Conservation (phyloP, 805 yeast genomes). For the Myxozyma geophila region DNA sequence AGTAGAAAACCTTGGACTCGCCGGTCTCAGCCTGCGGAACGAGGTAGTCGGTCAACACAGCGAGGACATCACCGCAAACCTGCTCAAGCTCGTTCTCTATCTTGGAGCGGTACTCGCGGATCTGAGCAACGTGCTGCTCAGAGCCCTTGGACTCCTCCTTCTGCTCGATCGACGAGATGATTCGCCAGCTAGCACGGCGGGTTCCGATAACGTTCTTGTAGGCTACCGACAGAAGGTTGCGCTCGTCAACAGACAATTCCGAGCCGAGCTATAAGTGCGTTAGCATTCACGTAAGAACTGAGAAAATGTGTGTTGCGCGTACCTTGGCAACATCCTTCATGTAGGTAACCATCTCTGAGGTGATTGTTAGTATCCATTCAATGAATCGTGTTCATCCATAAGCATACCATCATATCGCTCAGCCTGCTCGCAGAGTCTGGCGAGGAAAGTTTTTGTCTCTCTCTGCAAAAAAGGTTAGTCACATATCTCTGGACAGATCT, state of each 20-base stretch:
- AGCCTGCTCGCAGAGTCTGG: conserved; percentile 99
- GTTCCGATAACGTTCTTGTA: conserved; percentile 99
- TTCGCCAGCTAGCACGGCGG: conserved; percentile 99
- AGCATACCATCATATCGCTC: conserved; percentile 82
- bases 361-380: neutral
- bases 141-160: conserved; percentile 98
- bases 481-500: neutral
- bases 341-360: conserved; percentile 92
- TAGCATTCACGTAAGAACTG: neutral
- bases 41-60: conserved; percentile 85
- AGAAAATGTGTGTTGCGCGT: neutral
- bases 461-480: conserved; percentile 44
- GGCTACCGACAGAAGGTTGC: conserved; percentile 95
- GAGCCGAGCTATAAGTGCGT: conserved; percentile 40
- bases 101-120: conserved; percentile 94
- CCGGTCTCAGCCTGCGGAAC: conserved; percentile 96
- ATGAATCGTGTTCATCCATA: neutral
- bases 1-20: conserved; percentile 97
- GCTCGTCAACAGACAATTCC: conserved; percentile 97
- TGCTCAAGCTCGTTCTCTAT: conserved; percentile 92
- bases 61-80: conserved; percentile 92
- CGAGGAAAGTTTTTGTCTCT: conserved; percentile 97
- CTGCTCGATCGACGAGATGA: conserved; percentile 97
- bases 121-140: conserved; percentile 78
- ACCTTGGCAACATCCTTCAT: conserved; percentile 74